Evolutionary conservation across 805 yeast genomes (phyloP).

Genomic region (Kodamaea neixiangensis): DNA sequence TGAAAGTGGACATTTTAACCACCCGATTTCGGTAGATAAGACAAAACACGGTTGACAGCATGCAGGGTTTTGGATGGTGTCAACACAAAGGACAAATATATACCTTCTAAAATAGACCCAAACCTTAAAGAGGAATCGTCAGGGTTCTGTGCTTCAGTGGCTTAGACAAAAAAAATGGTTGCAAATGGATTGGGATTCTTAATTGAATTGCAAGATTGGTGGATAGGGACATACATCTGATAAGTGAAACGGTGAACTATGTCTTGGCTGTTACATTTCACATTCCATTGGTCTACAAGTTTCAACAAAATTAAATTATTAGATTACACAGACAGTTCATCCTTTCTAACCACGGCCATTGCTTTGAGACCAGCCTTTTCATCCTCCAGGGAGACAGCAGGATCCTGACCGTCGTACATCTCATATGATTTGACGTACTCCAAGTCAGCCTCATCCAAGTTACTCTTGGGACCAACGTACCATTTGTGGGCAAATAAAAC

Average conservation of each 20-base stretch:
- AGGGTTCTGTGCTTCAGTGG: no score
- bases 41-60: background rate
- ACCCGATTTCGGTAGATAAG: background rate
- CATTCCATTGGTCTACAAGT: no score
- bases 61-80: background rate
- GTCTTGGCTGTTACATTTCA: no score
- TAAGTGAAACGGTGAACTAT: no score
- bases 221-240: no score
- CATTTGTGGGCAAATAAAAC: constrained; percentile 55
- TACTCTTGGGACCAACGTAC: constrained; percentile 63
- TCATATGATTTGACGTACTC: constrained; percentile 23
- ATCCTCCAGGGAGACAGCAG: constrained; percentile 4
- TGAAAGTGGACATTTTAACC: background rate
- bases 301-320: background rate
- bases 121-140: no score
- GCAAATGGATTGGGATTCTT: no score
- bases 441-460: constrained; percentile 41
- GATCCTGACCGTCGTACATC: constrained; percentile 8
- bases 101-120: no score
- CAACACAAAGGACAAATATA: no score
- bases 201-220: no score
- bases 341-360: background rate
- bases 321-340: background rate
- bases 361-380: constrained; percentile 4
- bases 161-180: no score